Evolutionary conservation across 1,139 yeast genomes (phyloP).

Genomic region (Blastobotrys illinoisensis): DNA sequence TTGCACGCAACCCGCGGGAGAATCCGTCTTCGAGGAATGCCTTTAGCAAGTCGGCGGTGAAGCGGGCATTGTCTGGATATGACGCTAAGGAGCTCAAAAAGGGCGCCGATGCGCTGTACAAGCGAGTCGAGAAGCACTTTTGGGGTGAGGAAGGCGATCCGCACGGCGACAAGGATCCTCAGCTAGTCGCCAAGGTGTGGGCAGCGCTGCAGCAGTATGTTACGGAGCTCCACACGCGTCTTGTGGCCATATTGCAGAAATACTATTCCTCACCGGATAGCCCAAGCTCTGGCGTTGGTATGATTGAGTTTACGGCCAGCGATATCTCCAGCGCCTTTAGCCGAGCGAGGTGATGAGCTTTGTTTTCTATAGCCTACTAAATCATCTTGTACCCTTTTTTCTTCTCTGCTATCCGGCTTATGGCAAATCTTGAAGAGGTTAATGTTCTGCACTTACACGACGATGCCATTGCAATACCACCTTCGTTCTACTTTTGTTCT

Average conservation of each 20-base stretch:
- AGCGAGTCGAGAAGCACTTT: slow-evolving; percentile 57
- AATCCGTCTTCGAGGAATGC: slow-evolving; percentile 58
- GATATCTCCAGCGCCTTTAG: slow-evolving; percentile 40
- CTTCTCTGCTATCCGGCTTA: too few species aligned
- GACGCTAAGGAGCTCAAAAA: slow-evolving; percentile 53
- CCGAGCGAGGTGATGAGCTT: slow-evolving; percentile 1
- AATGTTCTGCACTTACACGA: too few species aligned
- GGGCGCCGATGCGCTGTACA: slow-evolving; percentile 52
- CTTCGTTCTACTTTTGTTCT: too few species aligned
- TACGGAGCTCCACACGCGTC: slow-evolving; percentile 38
- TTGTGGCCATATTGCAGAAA: slow-evolving; percentile 39
- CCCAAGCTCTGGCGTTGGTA: slow-evolving; percentile 19
- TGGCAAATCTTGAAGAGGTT: too few species aligned
- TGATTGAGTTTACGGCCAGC: slow-evolving; percentile 38
- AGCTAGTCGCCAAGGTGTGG: slow-evolving; percentile 47
- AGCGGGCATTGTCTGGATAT: slow-evolving; percentile 50
- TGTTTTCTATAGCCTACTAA: too few species aligned
- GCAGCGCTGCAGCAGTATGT: slow-evolving; percentile 47
- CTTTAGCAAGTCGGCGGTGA: slow-evolving; percentile 54
- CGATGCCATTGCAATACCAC: too few species aligned
- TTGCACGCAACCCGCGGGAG: slow-evolving; percentile 36
- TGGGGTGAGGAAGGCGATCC: slow-evolving; percentile 32
- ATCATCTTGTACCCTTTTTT: too few species aligned
- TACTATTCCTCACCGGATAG: slow-evolving; percentile 39
- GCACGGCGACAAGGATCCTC: slow-evolving; percentile 36